A percentile compares a stretch with the other conserved stretches of the same genome.
Conservation (phyloP, 345 rosid genomes). For the Brassica rapa region DNA sequence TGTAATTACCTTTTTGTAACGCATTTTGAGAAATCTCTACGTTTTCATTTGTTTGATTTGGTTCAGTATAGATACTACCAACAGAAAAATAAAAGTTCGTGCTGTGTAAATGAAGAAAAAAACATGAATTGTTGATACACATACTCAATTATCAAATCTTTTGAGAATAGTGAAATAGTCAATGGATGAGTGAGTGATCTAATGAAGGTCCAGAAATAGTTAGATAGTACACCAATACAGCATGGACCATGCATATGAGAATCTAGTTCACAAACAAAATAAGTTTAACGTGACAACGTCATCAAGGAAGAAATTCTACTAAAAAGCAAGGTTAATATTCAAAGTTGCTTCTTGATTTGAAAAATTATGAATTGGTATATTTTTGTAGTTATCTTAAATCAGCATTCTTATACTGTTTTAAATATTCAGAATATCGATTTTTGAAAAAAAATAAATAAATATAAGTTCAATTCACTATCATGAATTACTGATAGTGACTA, state of each 20-base stretch:
- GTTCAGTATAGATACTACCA: no score
- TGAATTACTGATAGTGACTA: no score
- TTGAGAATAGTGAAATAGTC: not conserved
- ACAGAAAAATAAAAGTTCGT: not conserved
- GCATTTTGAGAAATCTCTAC: not conserved
- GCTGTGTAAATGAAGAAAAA: not conserved
- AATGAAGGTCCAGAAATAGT: not conserved
- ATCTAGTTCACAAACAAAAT: constrained; percentile 4
- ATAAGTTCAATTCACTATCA: no score
- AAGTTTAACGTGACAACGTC: not conserved
- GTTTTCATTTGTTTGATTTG: not conserved
- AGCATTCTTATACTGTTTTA: not conserved
- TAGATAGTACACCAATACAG: not conserved
- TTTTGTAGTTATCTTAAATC: not conserved
- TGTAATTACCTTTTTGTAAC: not conserved
- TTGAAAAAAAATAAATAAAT: no score
- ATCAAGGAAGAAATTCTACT: not conserved
- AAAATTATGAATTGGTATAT: not conserved
- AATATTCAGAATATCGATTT: not conserved
- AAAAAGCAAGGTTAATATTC: not conserved
- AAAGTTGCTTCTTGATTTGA: not conserved
- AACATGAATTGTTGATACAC: not conserved
- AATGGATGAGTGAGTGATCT: not conserved
- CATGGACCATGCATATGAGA: not conserved
- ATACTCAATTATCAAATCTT: not conserved